Conservation (phyloP, 805 yeast genomes). For the Jamesozyma spencerorum region DNA sequence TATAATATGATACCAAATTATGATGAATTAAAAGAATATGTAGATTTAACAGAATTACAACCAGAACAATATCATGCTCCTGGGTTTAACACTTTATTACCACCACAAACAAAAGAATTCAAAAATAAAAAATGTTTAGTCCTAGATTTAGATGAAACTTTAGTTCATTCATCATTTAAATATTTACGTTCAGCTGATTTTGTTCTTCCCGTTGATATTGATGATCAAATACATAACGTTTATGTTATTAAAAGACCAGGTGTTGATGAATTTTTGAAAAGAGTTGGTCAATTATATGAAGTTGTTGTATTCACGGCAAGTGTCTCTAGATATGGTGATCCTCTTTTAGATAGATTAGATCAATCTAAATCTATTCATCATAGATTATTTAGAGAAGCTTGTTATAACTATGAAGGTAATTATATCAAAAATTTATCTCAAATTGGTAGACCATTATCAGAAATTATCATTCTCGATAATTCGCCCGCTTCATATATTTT, state of each 20-base stretch:
- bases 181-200: conserved; percentile 88
- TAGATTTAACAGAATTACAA: conserved; percentile 58
- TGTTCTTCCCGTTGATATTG: conserved; percentile 95
- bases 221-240: conserved; percentile 83
- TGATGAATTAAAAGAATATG: conserved; percentile 29
- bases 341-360: conserved; percentile 82
- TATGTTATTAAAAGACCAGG: conserved; percentile 97
- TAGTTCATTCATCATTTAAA: conserved; percentile 92
- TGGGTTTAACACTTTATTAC: conserved; percentile 58
- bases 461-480: conserved; percentile 85
- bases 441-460: conserved; percentile 83
- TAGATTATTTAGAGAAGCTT: conserved; percentile 86
- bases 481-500: conserved; percentile 97
- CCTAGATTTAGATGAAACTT: conserved; percentile 88
- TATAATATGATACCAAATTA: conserved; percentile 8
- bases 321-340: conserved; percentile 93
- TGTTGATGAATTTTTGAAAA: conserved; percentile 80
- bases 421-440: conserved; percentile 90
- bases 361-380: conserved; percentile 71
- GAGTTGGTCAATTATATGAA: conserved; percentile 81
- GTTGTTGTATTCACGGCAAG: conserved; percentile 97
- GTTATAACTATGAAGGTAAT: conserved; percentile 89
- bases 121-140: conserved; percentile 74
- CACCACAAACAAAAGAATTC: conserved; percentile 37
- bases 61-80: conserved; percentile 62